Conservation (phyloP, 768 basidiomycete species). For the Cystofilobasidium bisporidii region DNA sequence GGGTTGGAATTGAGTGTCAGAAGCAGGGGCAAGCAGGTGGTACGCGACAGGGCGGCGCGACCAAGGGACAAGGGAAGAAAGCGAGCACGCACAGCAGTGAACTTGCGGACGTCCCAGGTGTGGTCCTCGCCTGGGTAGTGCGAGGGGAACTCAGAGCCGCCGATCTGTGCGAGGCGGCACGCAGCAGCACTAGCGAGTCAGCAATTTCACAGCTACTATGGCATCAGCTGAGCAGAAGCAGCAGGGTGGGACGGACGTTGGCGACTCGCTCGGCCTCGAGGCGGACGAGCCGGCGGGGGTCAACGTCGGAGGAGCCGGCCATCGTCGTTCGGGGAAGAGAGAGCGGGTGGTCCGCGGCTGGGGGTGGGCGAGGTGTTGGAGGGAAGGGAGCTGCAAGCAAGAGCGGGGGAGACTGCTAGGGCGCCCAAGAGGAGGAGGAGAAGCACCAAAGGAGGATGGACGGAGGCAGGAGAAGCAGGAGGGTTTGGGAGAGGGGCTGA, state of each 20-base stretch:
- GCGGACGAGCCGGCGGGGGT: constrained; percentile 22
- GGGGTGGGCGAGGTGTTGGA: not conserved
- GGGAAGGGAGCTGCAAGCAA: no score
- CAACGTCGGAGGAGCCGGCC: constrained; percentile 15
- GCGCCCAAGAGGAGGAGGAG: no score
- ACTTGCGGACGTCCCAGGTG: constrained; percentile 66
- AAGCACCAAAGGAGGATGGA: no score
- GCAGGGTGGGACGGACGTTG: constrained; percentile 7
- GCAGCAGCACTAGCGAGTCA: no score
- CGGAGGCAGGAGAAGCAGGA: no score
- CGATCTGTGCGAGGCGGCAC: constrained; percentile 49
- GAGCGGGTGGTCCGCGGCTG: not conserved
- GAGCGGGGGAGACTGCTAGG: no score
- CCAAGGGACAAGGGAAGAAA: not conserved
- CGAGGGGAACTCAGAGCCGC: constrained; percentile 83
- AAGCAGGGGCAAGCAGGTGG: not conserved
- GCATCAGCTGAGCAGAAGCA: no score
- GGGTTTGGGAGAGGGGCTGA: no score
- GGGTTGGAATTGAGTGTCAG: not conserved
- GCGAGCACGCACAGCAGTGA: constrained; percentile 56
- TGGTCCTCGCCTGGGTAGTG: constrained; percentile 76
- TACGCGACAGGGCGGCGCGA: not conserved
- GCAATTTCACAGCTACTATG: no score
- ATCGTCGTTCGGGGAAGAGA: not conserved
- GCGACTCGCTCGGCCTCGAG: constrained; percentile 27